Percentiles rank a stretch among this genome's conserved stretches.
Conservation (phyloP, 345 rosid genomes). For the Sisymbrium altissimum region DNA sequence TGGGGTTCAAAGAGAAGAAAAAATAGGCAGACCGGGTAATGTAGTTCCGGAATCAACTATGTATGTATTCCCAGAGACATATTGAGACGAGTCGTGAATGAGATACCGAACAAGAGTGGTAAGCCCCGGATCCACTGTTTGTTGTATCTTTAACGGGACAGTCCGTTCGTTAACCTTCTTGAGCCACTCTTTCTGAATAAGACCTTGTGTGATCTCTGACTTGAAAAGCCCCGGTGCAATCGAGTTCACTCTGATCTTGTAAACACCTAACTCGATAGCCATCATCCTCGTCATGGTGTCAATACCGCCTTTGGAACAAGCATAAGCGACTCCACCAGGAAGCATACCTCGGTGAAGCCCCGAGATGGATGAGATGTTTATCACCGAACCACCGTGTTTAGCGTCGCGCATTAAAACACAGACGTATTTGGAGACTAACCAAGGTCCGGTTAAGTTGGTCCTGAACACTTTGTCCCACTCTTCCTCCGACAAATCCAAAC, state of each 20-base stretch:
- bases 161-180: constrained; percentile 35
- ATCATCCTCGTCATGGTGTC: constrained; percentile 51
- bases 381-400: constrained; percentile 45
- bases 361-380: constrained; percentile 56
- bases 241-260: constrained; percentile 74
- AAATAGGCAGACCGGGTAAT: constrained; percentile 54
- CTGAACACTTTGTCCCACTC: constrained; percentile 48
- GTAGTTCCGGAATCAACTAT: constrained; percentile 56
- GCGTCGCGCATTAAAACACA: constrained; percentile 51
- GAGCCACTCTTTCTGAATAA: constrained; percentile 58
- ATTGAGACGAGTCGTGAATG: constrained; percentile 57
- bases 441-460: constrained; percentile 58
- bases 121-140: constrained; percentile 54
- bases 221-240: constrained; percentile 62
- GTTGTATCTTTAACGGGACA: constrained; percentile 40
- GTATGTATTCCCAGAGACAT: constrained; percentile 50
- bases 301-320: constrained; percentile 52
- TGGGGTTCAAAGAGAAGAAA: constrained; percentile 37
- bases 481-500: constrained; percentile 52
- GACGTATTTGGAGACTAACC: constrained; percentile 61
- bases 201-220: constrained; percentile 63
- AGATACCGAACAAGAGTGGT: constrained; percentile 61
- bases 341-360: constrained; percentile 47
- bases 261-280: constrained; percentile 59
- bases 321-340: constrained; percentile 54